Base-by-base conservation (phyloP, 768 basidiomycete genomes). In the Dioszegia crocea region DNA sequence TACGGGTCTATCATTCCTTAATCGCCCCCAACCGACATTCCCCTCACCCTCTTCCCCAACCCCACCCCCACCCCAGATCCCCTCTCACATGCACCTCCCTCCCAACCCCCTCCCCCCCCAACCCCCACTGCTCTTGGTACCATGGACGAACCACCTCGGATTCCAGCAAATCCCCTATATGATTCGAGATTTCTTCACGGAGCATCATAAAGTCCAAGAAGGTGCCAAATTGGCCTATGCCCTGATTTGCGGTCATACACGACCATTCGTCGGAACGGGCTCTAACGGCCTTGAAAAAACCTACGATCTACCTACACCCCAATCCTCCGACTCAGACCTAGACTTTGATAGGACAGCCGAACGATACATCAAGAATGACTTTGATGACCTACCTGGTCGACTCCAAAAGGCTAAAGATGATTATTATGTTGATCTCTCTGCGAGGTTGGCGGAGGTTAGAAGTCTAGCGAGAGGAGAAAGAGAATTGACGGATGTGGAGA, bases 171-270 rank as follows among this genome's bases (percentile, higher is more conserved):
- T 94, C 57, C 92, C 92, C 12, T 63, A 64, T 17, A 93, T 94
- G 91, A 83, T 94, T 46, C 87, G 85, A 84, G 88, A 85, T 63
- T 91, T 91, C 78, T 97, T 96, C 80, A 92, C 91, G 73, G 86
- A 88, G 73, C 85, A 91, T 8, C 79, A 84, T 46, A 85, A 88
- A 70, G 90, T 91, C n/a, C 82, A 78, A 5, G 77, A 83, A 12
- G 94, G 94, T 30, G 86, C 88, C 10, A 85, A 93, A 64, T 87
- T 87, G 11, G 92, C 87, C 0, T 88, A 89, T 72, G 79, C 81
- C 45, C 80, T 97, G 56, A 82, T 96, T 64, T 80, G 82, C 76
- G 80, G 79, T 5, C 67, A 80, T 45, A 84, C 83, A 2, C 84
- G 91, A 12, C 84, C 86, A 1, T 81, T 93, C 50, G 69, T 61